These are phyloP conservation scores for Hura crepitans DNA, from an alignment of 441 rosid species.

Conservation along the genomic window DNA sequence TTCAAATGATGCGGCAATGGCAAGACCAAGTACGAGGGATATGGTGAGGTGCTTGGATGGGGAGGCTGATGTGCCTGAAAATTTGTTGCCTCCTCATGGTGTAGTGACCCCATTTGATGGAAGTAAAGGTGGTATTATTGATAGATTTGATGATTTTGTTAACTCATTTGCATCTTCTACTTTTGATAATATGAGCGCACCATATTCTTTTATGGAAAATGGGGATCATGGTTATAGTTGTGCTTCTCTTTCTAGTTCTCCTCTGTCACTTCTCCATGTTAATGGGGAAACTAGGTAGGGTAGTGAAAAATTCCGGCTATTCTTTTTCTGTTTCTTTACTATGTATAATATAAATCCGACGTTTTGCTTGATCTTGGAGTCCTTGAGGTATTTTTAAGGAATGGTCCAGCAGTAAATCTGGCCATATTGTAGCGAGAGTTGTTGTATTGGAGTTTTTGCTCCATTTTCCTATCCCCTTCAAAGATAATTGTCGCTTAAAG, in stretches of 20 bases:
- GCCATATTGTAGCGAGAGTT: no score
- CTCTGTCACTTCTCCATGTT: conserved; percentile 10
- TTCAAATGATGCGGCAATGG: conserved; percentile 42
- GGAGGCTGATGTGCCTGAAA: conserved; percentile 41
- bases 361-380: no score
- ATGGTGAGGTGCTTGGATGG: conserved; percentile 58
- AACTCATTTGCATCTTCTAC: conserved; percentile 19
- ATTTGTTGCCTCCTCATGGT: conserved; percentile 7
- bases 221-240: conserved; percentile 4
- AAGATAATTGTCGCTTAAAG: no score
- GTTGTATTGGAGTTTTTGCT: no score
- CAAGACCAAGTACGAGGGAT: conserved; percentile 69
- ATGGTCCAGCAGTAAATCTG: no score
- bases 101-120: neutral
- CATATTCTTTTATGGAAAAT: conserved; percentile 10
- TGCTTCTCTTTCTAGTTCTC: conserved; percentile 17
- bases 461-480: no score
- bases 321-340: neutral
- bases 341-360: no score
- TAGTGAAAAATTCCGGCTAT: neutral
- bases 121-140: neutral
- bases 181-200: conserved; percentile 17
- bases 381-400: no score
- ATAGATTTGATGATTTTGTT: conserved; percentile 23
- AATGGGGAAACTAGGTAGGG: conserved; percentile 12